Evolutionary conservation across 2,329 filamentous ascomycete genomes (phyloP), one percentile per base, ranked within the genome.

Genomic region (Penicillium sp.): DNA sequence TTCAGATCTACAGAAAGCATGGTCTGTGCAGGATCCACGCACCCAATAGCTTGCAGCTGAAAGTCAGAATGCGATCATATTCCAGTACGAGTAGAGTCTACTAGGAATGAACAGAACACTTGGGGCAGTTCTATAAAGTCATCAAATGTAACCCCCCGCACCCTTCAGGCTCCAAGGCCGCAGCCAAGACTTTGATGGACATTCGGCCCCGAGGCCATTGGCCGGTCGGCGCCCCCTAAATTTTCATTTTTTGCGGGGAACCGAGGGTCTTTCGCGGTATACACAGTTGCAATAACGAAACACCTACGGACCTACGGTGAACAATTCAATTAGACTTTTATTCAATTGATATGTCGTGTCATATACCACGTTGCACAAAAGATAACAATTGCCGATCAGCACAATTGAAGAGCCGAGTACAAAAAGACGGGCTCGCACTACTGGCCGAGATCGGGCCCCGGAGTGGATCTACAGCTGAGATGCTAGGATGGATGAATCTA

Each of bases 401-500:
- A 27, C 24, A 27, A 27, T 27, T 16, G 8, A 14, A 31, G 18
- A 21, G 14, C 6, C 14, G n/a, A 44, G 4, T 21, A 24, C 43
- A 44, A 44, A 31, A 44, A 44, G 27, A 44, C 43, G 29, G 10
- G 8, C 8, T 52, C 40, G 42, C 55, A 43, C 49, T 48, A 50
- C 24, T 32, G 52, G 56, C 59, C 59, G 59, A 61, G 59, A 61
- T 61, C 59, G 56, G 34, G 59, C 51, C 51, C 46, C 44, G n/a
- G 21, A 32, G 52, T 55, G 57, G 58, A 57, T 52, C 54, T 45
- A 21, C 47, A 42, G 38, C 22, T 32, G 11, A 42, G 50, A 40
- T 24, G 36, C 18, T 18, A 18, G 18, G 18, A 13, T 11, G 34
- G 22, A 47, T 10, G 36, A 42, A 47, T 46, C 43, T 43, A 49